phyloP scores from a whole-genome alignment of 345 rosid species.

The Ceriops zippeliana region DNA sequence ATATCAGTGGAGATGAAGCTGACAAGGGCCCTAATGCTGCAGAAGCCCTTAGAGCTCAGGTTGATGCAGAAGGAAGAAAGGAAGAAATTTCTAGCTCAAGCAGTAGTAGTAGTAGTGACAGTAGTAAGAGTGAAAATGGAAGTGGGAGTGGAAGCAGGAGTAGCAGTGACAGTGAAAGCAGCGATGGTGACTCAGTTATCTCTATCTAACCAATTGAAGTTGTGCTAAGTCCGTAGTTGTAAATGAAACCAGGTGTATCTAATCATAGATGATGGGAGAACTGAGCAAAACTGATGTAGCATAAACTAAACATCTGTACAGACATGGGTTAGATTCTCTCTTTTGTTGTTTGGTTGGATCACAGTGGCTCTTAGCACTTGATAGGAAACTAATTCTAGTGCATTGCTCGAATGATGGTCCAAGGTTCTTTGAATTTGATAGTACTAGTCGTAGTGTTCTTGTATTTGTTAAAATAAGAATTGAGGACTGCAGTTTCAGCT shows the following conservation, averaged over 20 bases:
- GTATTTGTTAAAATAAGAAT: too few species aligned
- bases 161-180: slow-evolving; percentile 34
- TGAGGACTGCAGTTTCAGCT: too few species aligned
- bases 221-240: background rate
- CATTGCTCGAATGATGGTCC: background rate
- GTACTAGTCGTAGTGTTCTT: too few species aligned
- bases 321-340: background rate
- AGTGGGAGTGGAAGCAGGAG: slow-evolving; percentile 11
- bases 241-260: too few species aligned
- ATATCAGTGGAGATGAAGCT: slow-evolving; percentile 33
- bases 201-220: slow-evolving; percentile 26
- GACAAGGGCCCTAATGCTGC: slow-evolving; percentile 27
- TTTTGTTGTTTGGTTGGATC: background rate
- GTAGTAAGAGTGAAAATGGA: slow-evolving; percentile 12
- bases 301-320: background rate
- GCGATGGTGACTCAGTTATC: slow-evolving; percentile 31
- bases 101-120: slow-evolving; percentile 18
- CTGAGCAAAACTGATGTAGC: background rate
- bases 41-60: slow-evolving; percentile 30
- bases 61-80: slow-evolving; percentile 18
- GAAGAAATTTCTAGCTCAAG: slow-evolving; percentile 20
- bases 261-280: too few species aligned
- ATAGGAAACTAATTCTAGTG: background rate
- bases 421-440: too few species aligned
- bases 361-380: background rate